Conservation (phyloP, 2,329 filamentous ascomycete genomes). For the Aspergillus sp. region DNA sequence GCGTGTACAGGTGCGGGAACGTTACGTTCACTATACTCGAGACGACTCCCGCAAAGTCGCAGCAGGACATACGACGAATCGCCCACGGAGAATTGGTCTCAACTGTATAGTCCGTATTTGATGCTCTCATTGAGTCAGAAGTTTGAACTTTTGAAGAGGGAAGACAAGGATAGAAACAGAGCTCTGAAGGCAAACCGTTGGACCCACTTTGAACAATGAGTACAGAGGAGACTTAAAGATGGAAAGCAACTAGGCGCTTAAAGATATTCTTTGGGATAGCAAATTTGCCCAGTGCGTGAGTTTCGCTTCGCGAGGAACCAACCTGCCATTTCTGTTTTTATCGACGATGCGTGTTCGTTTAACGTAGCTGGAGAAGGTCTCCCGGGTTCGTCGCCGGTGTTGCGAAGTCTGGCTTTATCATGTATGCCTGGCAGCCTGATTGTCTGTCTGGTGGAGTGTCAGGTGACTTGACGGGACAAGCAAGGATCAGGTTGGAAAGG, state of each 20-base stretch:
- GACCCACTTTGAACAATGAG: not conserved
- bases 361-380: not conserved
- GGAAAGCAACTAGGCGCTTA: no score
- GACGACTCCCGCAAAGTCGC: not conserved
- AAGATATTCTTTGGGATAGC: not conserved
- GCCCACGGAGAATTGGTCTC: not conserved
- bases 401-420: no score
- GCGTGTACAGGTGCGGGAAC: not conserved
- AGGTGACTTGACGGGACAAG: not conserved
- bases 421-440: no score
- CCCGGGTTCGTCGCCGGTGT: no score
- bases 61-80: not conserved
- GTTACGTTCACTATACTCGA: constrained; percentile 3
- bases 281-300: not conserved
- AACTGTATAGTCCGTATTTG: not conserved
- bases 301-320: not conserved
- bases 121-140: not conserved
- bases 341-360: not conserved
- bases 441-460: not conserved
- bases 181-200: not conserved
- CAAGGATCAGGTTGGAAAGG: not conserved
- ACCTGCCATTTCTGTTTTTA: not conserved
- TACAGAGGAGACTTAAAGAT: not conserved
- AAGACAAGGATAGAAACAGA: not conserved
- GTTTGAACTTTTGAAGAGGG: not conserved